Evolutionary conservation across 1,284 basidiomycete species (phyloP), one percentile per base, ranked within the genome.

Genomic region (Serendipita sp.): DNA sequence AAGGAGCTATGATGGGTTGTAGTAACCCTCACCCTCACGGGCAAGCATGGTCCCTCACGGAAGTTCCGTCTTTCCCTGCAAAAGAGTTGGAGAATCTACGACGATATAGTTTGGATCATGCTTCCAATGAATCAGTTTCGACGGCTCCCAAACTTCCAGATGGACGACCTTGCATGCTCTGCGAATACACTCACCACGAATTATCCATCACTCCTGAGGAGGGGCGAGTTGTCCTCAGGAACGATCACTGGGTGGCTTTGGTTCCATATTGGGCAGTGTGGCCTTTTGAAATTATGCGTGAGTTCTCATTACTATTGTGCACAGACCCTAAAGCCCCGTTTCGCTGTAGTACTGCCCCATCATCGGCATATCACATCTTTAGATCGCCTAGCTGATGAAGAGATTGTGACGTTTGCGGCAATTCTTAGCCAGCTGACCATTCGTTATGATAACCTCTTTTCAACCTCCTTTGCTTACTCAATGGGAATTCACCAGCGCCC

Each of bases 261-360:
- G 92, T 97, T 0, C 94, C 94, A 0, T 97, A 90, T 84, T 97
- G 94, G 94, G 94, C 93, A 1, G 82, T 85, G 34, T 98, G 94
- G 94, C 94, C 94, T 0, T 97, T 88, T 70, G 94, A 98, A 72
- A 78, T 89, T 13, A 75, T 97, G 65, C 73, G 88, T 89, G 67
- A 67, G 79, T 67, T 13, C 42, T 67, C 17, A 22, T 3, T 15
- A 26, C 15, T 43, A 41, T 30, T 61, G 61, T 29, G 29, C 2
- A 41, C 38, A 53, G 45, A 61, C 58, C 62, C 32, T 45, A 17
- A 47, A 45, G 50, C 60, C 32, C 60, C 30, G 26, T 50, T 49
- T 60, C 42, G 38, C 47, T 61, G 43, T 67, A 91, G 88, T 94
- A 53, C 74, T 93, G 12, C 89, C 91, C 0, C 84, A 87, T 73